Base-by-base conservation (phyloP, 2,329 filamentous ascomycete species). In the Paecilomyces formosus region DNA sequence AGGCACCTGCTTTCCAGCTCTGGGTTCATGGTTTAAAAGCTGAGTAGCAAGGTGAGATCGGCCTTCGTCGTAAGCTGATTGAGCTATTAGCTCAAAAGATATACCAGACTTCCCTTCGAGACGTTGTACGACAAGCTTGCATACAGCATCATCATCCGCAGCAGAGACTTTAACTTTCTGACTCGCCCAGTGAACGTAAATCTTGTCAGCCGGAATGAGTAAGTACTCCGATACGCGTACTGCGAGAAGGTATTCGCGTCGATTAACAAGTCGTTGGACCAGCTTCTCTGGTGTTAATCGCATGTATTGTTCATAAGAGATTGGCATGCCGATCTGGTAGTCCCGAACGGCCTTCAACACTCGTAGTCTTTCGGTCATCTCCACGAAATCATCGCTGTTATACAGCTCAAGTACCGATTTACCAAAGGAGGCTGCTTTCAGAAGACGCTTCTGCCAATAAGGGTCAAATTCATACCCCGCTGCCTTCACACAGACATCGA, bases 351-450 rank as follows among this genome's bases (percentile, higher is more conserved):
- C 93, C 67, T 97, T 97, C 54, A 99, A 81, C 0, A 99, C 92
- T 15, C 94, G 88, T 15, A 99, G 78, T 0, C 88, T 94, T 73
- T 99, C 93, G 65, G 92, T 96, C 88, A 97, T 97, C 62, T 97
- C 93, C 57, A 99, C 94, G 74, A 97, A 99, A 64, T 99, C 93
- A 69, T 99, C 94, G 69, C 92, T 97, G 74, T 94, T 97, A 76
- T 97, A 99, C 12, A 97, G 86, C 67, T 97, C 94, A 3, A 99
- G 82, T 0, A 97, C 94, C 0, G 94, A 97, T 73, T 99, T 99
- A 61, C 94, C 94, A 72, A 97, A 97, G 0, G 93, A 97, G 0
- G 94, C 94, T 5, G 94, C 94, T 72, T 95, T 95, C n/a, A 99
- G 81, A 1, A 99, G 81, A 66, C 95, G 86, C 71, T 97, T 99